These are phyloP conservation scores for Penicillium maclennaniae DNA, from an alignment of 495 filamentous ascomycete genomes.

Conservation along the genomic window DNA sequence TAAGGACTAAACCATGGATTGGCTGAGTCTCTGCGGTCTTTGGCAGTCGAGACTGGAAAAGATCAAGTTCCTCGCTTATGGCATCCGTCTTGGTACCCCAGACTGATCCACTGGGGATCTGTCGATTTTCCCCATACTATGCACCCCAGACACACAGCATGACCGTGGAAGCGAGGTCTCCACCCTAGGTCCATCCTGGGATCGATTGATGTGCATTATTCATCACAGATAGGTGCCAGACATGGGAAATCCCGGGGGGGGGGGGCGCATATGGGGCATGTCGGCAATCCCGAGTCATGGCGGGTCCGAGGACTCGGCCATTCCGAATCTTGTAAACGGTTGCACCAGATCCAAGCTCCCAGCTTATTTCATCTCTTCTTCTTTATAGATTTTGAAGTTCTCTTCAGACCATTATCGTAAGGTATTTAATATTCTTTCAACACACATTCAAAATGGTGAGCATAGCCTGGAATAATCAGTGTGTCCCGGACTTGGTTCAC, in stretches of 20 bases:
- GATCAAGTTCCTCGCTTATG: background rate
- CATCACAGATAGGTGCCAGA: background rate
- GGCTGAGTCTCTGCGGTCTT: background rate
- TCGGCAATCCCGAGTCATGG: conserved; percentile 16
- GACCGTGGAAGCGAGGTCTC: background rate
- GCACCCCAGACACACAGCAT: conserved; percentile 1
- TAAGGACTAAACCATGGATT: background rate
- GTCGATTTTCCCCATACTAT: conserved; percentile 2
- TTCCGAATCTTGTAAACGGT: background rate
- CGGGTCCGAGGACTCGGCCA: background rate
- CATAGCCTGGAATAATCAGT: background rate
- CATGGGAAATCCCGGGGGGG: conserved; percentile 5
- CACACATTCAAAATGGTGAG: conserved; percentile 13
- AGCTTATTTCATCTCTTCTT: background rate
- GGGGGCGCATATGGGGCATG: no score
- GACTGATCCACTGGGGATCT: conserved; percentile 3
- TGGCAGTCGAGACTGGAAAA: background rate
- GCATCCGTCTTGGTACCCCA: conserved; percentile 3
- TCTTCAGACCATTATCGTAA: background rate
- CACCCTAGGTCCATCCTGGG: background rate
- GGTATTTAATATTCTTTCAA: background rate
- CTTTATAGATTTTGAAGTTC: background rate
- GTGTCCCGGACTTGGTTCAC: background rate
- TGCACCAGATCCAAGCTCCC: background rate
- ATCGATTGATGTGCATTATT: background rate